Conservation (phyloP, 2,329 filamentous ascomycete species). For the Westerdykella ornata region DNA sequence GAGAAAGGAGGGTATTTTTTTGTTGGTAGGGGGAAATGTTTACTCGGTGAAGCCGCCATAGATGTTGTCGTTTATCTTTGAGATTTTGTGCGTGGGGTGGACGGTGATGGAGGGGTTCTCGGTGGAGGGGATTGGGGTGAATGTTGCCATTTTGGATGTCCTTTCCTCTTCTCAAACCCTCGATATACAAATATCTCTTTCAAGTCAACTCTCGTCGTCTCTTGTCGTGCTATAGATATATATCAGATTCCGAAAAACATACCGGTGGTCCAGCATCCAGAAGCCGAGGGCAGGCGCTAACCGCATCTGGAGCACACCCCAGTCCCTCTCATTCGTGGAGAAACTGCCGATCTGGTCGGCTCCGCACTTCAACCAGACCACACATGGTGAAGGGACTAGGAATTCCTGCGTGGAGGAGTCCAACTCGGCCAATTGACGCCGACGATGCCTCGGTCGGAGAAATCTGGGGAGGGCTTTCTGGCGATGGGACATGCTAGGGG, state of each 20-base stretch:
- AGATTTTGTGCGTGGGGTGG: conserved; percentile 58
- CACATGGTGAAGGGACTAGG: neutral
- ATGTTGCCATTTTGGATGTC: conserved; percentile 57
- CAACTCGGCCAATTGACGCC: conserved; percentile 5
- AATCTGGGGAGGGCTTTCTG: neutral
- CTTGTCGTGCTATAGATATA: neutral
- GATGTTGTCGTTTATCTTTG: conserved; percentile 71
- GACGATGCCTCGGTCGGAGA: conserved; percentile 3
- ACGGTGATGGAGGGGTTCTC: conserved; percentile 60
- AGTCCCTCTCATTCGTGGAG: conserved; percentile 12
- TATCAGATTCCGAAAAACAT: neutral
- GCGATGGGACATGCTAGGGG: conserved; percentile 15
- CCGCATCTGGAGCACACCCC: neutral
- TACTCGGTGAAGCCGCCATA: conserved; percentile 83
- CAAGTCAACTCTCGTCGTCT: neutral
- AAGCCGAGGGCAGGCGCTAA: neutral
- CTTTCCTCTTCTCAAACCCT: neutral
- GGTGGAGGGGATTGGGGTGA: conserved; percentile 58
- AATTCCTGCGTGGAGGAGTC: neutral
- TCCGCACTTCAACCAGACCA: conserved; percentile 3
- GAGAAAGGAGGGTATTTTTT: conserved; percentile 2
- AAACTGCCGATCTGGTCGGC: neutral
- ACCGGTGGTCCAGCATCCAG: neutral
- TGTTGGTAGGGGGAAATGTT: conserved; percentile 22
- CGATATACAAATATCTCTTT: neutral